A percentile compares a stretch with the other conserved stretches of the same genome.
Conservation (phyloP, 2,329 filamentous ascomycete genomes). For the Truncatella angustata region DNA sequence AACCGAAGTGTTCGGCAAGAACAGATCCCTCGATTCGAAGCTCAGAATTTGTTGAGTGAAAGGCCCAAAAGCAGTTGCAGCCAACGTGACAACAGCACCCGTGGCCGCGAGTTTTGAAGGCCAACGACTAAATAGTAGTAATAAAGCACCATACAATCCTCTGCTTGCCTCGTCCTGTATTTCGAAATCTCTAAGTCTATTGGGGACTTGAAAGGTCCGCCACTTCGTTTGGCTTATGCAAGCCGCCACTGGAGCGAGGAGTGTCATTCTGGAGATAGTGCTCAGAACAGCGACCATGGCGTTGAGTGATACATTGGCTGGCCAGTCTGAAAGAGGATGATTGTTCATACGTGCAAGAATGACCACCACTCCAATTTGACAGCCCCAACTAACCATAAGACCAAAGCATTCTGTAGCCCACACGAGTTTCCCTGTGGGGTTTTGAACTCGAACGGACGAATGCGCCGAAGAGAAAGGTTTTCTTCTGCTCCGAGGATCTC, state of each 20-base stretch:
- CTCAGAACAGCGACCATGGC: not conserved
- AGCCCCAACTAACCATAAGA: not conserved
- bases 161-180: conserved; percentile 17
- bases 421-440: too few species aligned
- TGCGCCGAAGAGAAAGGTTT: too few species aligned
- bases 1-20: conserved; percentile 8
- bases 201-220: conserved; percentile 12
- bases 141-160: conserved; percentile 11
- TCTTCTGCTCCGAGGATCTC: too few species aligned
- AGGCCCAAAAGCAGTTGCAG: conserved; percentile 12
- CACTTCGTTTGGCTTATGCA: conserved; percentile 19
- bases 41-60: conserved; percentile 17
- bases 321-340: not conserved
- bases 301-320: not conserved
- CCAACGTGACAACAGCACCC: conserved; percentile 12
- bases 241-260: conserved; percentile 10
- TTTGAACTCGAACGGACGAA: too few species aligned
- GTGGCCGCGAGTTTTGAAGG: conserved; percentile 5
- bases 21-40: conserved; percentile 3
- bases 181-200: conserved; percentile 15
- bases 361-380: not conserved
- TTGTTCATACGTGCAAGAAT: not conserved
- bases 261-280: conserved; percentile 6
- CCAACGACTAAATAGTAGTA: conserved; percentile 10
- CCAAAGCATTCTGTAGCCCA: too few species aligned